Evolutionary conservation across 202 grass and related monocot genomes (phyloP).

Genomic region (Miscanthus sacchariflorus): DNA sequence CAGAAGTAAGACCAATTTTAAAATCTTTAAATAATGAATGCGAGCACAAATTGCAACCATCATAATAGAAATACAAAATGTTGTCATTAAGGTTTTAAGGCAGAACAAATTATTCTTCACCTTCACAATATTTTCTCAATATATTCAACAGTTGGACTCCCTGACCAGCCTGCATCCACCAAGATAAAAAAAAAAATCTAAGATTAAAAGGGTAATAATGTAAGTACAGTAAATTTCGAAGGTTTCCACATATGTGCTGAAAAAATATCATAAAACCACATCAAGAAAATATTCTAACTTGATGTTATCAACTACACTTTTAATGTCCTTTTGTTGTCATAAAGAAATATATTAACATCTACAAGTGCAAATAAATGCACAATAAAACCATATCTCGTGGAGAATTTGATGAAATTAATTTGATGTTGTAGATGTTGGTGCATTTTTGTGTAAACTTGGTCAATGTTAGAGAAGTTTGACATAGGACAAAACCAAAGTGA

Average conservation of each 20-base stretch:
- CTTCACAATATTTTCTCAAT: conserved; percentile 98
- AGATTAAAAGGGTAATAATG: conserved; percentile 26
- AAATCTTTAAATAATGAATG: conserved; percentile 16
- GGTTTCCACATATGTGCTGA: not conserved
- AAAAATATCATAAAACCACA: not conserved
- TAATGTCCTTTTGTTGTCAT: not conserved
- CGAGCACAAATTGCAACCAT: not conserved
- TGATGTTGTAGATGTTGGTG: conserved; percentile 2
- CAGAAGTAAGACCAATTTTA: not conserved
- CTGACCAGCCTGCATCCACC: conserved; percentile 71
- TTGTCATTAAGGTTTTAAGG: conserved; percentile 14
- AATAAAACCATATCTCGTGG: not conserved
- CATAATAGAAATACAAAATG: conserved; percentile 26
- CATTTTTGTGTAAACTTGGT: not conserved
- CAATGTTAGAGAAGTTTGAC: not conserved
- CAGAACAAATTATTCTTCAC: conserved; percentile 47
- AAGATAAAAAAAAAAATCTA: conserved; percentile 29
- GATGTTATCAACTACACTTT: not conserved
- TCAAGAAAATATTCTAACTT: conserved; percentile 13
- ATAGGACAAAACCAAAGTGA: not conserved
- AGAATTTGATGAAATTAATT: not conserved
- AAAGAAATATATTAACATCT: not conserved
- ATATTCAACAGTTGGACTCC: conserved; percentile 91
- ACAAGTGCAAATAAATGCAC: not conserved
- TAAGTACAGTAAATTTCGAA: not conserved